A percentile compares a stretch with the other conserved stretches of the same genome.
These are phyloP conservation scores for Melanomma pulvis-pyrius DNA, from an alignment of 495 filamentous ascomycete species.

Conservation along the genomic window DNA sequence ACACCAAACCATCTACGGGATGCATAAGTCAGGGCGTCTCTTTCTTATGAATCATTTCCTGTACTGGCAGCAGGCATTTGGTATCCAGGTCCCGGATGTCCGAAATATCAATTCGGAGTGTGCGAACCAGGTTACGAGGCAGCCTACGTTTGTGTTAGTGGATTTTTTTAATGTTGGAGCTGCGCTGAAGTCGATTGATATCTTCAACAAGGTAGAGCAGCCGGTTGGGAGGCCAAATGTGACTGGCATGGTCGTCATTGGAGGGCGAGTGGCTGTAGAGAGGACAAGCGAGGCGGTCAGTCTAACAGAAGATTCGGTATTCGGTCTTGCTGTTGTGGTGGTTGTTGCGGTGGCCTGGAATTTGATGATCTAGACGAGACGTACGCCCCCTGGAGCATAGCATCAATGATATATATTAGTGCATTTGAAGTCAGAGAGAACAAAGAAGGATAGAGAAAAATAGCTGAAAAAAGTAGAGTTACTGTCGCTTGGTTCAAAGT, in stretches of 20 bases:
- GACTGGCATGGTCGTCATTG: background rate
- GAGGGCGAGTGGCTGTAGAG: too few species aligned
- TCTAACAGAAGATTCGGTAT: background rate
- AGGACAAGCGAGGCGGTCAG: background rate
- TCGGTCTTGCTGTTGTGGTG: background rate
- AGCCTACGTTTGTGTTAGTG: constrained; percentile 36
- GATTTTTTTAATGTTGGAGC: constrained; percentile 47
- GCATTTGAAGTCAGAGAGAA: too few species aligned
- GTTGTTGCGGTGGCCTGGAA: background rate
- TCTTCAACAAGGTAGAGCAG: constrained; percentile 39
- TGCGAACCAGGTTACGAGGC: background rate
- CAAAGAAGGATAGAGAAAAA: too few species aligned
- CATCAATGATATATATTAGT: too few species aligned
- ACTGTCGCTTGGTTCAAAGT: too few species aligned
- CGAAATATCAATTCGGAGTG: constrained; percentile 37
- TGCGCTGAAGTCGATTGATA: constrained; percentile 40
- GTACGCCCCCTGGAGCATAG: too few species aligned
- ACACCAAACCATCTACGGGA: constrained; percentile 1
- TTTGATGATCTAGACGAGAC: too few species aligned
- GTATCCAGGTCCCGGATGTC: constrained; percentile 41
- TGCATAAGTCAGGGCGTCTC: constrained; percentile 28
- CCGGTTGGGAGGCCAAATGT: constrained; percentile 34
- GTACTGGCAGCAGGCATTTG: constrained; percentile 36
- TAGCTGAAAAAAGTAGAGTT: too few species aligned
- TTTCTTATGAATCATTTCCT: constrained; percentile 48